Base-by-base conservation (phyloP, 2,329 filamentous ascomycete species). In the Botrytis tulipae region DNA sequence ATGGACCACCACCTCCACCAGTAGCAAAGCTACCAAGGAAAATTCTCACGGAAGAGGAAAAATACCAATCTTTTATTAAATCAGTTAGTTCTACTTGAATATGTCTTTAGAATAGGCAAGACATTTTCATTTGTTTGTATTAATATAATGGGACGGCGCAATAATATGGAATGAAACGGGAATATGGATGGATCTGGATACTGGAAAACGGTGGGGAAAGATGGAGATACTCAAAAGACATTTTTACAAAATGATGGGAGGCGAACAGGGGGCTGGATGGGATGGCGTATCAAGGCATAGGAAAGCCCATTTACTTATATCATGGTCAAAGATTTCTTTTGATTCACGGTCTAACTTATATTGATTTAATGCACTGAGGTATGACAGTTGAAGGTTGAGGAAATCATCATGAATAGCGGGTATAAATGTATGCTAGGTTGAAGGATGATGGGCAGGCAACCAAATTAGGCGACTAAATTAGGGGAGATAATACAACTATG, bases 41-140 rank as follows among this genome's bases (percentile, higher is more conserved):
- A 73, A 77, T 81, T 10, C 73, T 81, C 69, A 82, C 82, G 5
- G 83, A 84, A 40, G 84, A 86, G 57, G 84, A 85, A 73, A 82
- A 84, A 74, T 86, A 86, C 77, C 83, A 85, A 76, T 82, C 75
- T 71, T 86, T 86, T 61, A 85, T 87, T 63, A 70, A 73, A 14
- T 74, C 76, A 18, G 75, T 80, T 40, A 70, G 22, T 59, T 54
- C 51, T 44, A 57, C 9, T 25, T 29, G 48, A 57, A 32, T 44
- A 22, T 12, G n/a, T 37, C 35, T 32, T 44, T 44, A 57, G 25
- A 16, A 70, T 48, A 59, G n/a, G 46, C 35, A 51, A 51, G 44
- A 8, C 7, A 20, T n/a, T 57, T 69, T 69, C n/a, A 42, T 69
- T 69, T 69, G 35, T 69, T 57, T 69, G 66, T 69, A 57, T 42